These are phyloP conservation scores for Xylaria sp. DNA, from an alignment of 2,329 filamentous ascomycete species.

Conservation along the genomic window DNA sequence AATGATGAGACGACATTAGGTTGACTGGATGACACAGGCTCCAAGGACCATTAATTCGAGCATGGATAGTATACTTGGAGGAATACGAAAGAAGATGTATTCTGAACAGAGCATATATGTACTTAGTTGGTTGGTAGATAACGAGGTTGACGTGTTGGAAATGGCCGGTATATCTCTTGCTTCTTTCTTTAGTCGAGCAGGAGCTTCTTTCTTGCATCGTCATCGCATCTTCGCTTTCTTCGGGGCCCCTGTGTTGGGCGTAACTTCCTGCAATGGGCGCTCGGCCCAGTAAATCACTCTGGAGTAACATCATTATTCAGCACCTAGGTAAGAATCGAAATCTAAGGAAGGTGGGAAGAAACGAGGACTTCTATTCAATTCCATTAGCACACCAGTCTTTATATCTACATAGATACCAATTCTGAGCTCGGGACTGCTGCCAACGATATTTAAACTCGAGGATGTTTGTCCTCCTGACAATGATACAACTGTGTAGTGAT, in stretches of 20 bases:
- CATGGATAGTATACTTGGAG: conserved; percentile 17
- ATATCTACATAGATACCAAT: background rate
- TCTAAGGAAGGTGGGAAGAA: background rate
- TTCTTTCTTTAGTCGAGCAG: background rate
- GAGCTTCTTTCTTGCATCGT: conserved; percentile 8
- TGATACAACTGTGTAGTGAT: conserved; percentile 1
- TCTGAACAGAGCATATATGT: conserved; percentile 14
- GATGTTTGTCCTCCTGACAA: background rate
- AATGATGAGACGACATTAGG: conserved; percentile 8
- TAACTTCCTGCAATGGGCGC: conserved; percentile 6
- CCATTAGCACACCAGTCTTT: background rate
- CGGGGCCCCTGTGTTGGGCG: conserved; percentile 2
- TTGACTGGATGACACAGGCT: background rate
- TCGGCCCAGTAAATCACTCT: background rate
- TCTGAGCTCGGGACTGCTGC: background rate
- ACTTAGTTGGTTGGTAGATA: background rate
- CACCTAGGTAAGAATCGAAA: background rate
- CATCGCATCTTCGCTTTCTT: conserved; percentile 1
- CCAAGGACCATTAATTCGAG: conserved; percentile 1
- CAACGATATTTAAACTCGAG: background rate
- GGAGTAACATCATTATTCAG: background rate
- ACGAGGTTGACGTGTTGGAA: background rate
- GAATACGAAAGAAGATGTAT: background rate
- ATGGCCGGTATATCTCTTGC: background rate
- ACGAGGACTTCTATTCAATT: background rate